phyloP scores from a whole-genome alignment of 192 early-diverging fungal genomes.

The Backusella psychrophila region DNA sequence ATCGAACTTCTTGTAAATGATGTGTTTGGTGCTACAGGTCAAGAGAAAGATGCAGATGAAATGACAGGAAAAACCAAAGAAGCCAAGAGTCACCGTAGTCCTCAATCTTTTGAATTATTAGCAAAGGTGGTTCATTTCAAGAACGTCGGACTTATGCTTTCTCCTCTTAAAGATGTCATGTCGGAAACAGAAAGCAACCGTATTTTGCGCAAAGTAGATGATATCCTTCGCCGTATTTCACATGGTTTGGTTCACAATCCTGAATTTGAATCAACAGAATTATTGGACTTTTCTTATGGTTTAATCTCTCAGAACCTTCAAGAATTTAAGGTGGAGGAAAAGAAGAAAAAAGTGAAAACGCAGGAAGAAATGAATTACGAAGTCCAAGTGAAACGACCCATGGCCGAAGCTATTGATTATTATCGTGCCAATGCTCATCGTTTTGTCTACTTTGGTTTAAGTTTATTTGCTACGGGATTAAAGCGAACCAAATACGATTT shows the following conservation, averaged over 20 bases:
- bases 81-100: conserved; percentile 80
- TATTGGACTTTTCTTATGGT: conserved; percentile 81
- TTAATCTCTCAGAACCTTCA: conserved; percentile 86
- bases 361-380: conserved; percentile 64
- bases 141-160: conserved; percentile 67
- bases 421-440: conserved; percentile 84
- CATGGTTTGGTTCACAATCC: conserved; percentile 79
- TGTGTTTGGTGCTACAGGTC: conserved; percentile 87
- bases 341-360: conserved; percentile 49
- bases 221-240: conserved; percentile 71
- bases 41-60: conserved; percentile 89
- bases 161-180: conserved; percentile 87
- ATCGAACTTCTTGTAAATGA: conserved; percentile 80
- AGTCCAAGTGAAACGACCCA: conserved; percentile 71
- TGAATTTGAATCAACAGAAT: conserved; percentile 57
- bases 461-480: conserved; percentile 74
- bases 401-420: conserved; percentile 63
- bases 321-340: conserved; percentile 62
- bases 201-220: conserved; percentile 75
- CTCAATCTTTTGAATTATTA: conserved; percentile 86
- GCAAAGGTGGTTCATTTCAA: conserved; percentile 66
- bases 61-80: conserved; percentile 90
- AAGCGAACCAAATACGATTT: conserved; percentile 57
- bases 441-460: conserved; percentile 93
- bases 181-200: conserved; percentile 77